Base-by-base conservation (phyloP, 108 stramenopile genomes). In the Skeletonema potamos region DNA sequence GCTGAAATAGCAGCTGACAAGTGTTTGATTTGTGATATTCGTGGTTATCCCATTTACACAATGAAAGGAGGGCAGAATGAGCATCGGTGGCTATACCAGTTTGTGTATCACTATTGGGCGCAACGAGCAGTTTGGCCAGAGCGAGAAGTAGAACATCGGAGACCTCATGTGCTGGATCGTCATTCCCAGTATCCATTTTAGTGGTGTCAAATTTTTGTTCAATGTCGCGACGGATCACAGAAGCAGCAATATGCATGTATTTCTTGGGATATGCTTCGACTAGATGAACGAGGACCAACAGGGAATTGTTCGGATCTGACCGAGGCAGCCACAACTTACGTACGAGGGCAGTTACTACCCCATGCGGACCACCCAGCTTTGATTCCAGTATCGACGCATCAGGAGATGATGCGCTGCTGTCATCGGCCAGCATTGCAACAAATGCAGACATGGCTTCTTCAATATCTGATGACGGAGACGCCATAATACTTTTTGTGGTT, bases 21-120 rank as follows among this genome's bases (percentile, higher is more conserved):
- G 76, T 57, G 6, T 51, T 33, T 2, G 13, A 48, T 26, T 27
- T 36, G 12, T 75, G 56, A 32, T 28, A 36, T 24, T 61, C 64
- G 32, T 56, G 18, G 1, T 37, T 54, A 41, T 77, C 69, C 33
- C 41, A 77, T 36, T 36, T 56, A 62, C 76, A 77, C 22, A 77
- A 64, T 0, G 20, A 20, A 41, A 77, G 27, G 3, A 77, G 46
- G 4, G 69, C 46, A 39, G 63, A 58, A 24, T 77, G 68, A 26
- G 61, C 69, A 70, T 77, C 64, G 22, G 76, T 66, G 34, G 76
- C 64, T 18, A 77, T 70, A 32, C 69, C 58, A 28, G 59, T 64
- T 70, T 66, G 64, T 10, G 62, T 64, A 26, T 77, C 76, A 36
- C 43, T 51, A 30, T 70, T 70, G 20, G 76, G 56, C 2, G 63